Percentiles rank a stretch among this genome's conserved stretches.
phyloP scores from a whole-genome alignment of 2,329 filamentous ascomycete species.

The Claviceps sp. region DNA sequence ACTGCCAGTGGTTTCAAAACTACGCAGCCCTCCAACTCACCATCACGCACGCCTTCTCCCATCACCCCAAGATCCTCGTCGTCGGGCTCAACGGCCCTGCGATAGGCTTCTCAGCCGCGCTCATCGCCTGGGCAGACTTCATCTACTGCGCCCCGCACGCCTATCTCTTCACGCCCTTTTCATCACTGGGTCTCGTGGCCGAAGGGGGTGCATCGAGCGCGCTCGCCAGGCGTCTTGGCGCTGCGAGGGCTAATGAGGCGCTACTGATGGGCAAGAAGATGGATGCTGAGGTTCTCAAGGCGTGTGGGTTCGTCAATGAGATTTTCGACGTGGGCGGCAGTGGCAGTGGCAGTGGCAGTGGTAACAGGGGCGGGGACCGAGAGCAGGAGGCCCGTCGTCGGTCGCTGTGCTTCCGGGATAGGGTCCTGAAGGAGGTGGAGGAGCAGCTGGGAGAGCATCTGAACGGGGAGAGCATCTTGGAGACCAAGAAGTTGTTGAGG shows the following conservation, averaged over 20 bases:
- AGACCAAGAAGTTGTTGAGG: conserved; percentile 75
- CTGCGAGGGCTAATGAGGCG: conserved; percentile 78
- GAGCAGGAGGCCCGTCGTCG: too few relatives aligned
- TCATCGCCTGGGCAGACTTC: conserved; percentile 79
- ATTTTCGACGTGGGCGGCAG: conserved; percentile 46
- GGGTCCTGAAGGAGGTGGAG: conserved; percentile 69
- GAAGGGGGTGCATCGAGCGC: conserved; percentile 73
- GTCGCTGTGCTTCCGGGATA: conserved; percentile 40
- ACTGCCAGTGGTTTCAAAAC: conserved; percentile 43
- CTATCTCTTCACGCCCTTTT: conserved; percentile 85
- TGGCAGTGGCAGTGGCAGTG: too few relatives aligned
- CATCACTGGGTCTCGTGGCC: conserved; percentile 74
- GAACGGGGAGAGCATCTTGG: conserved; percentile 61
- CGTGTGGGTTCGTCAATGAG: conserved; percentile 74
- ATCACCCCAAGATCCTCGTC: conserved; percentile 86
- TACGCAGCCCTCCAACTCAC: conserved; percentile 84
- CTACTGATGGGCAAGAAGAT: conserved; percentile 81
- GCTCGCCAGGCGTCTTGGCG: conserved; percentile 68
- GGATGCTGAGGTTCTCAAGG: conserved; percentile 55
- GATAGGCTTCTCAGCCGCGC: conserved; percentile 73
- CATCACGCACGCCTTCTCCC: conserved; percentile 79
- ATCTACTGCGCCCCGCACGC: conserved; percentile 72
- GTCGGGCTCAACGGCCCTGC: conserved; percentile 85
- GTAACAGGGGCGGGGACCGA: too few relatives aligned
- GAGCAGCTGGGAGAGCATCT: conserved; percentile 70